Conservation (phyloP, 2,329 filamentous ascomycete species). For the Phoma sp. region DNA sequence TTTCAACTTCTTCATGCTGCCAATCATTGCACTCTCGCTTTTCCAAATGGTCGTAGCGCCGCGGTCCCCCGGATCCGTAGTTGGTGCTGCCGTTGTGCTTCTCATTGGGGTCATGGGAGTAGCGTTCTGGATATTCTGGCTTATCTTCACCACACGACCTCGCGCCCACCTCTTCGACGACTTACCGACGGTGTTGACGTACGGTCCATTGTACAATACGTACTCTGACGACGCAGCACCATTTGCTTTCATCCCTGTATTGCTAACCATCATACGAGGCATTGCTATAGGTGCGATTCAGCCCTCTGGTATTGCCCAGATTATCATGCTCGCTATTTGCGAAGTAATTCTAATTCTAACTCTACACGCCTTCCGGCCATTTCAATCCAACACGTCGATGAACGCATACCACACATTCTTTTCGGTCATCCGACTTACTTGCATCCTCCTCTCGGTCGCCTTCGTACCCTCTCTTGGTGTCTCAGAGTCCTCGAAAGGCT, state of each 20-base stretch:
- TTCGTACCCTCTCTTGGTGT: slow-evolving; percentile 87
- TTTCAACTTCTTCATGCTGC: slow-evolving; percentile 91
- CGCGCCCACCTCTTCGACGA: slow-evolving; percentile 92
- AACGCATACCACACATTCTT: slow-evolving; percentile 93
- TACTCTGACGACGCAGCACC: slow-evolving; percentile 92
- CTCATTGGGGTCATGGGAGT: slow-evolving; percentile 76
- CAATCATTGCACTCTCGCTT: slow-evolving; percentile 83
- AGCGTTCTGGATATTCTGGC: slow-evolving; percentile 77
- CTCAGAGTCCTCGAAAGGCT: slow-evolving; percentile 80
- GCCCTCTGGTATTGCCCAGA: slow-evolving; percentile 88
- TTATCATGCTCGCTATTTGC: slow-evolving; percentile 90
- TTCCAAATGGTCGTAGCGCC: slow-evolving; percentile 86
- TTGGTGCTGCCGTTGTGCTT: slow-evolving; percentile 77
- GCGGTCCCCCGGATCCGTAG: slow-evolving; percentile 72
- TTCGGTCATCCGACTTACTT: slow-evolving; percentile 76
- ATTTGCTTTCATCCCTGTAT: slow-evolving; percentile 85
- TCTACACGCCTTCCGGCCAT: slow-evolving; percentile 87
- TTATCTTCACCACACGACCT: slow-evolving; percentile 82
- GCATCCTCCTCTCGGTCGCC: slow-evolving; percentile 61
- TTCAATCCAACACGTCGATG: slow-evolving; percentile 92
- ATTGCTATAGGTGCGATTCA: slow-evolving; percentile 93
- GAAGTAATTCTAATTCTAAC: slow-evolving; percentile 91
- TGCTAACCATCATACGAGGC: slow-evolving; percentile 84
- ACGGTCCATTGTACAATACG: slow-evolving; percentile 95
- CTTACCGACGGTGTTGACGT: slow-evolving; percentile 84